Conservation (phyloP, 2,329 filamentous ascomycete genomes). For the Juglanconis juglandina region DNA sequence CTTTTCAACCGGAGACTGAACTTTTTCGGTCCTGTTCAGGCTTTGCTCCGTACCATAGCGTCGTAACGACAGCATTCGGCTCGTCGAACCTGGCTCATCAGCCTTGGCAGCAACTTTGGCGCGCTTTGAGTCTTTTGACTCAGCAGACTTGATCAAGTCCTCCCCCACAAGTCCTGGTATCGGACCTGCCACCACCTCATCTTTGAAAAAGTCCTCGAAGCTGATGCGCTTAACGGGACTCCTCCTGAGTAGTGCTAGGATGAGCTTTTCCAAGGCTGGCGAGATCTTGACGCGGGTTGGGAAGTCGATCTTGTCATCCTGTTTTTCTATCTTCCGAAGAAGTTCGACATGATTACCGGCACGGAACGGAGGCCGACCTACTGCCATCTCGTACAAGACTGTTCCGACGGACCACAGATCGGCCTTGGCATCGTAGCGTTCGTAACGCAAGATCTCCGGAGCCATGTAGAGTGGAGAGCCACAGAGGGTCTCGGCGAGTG, state of each 20-base stretch:
- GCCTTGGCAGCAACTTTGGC: slow-evolving; percentile 27
- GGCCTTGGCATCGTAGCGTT: slow-evolving; percentile 95
- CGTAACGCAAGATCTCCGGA: slow-evolving; percentile 92
- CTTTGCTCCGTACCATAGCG: slow-evolving; percentile 39
- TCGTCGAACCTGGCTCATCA: slow-evolving; percentile 28
- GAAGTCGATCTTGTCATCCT: slow-evolving; percentile 82
- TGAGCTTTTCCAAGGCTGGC: slow-evolving; percentile 73
- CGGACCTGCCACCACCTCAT: slow-evolving; percentile 66
- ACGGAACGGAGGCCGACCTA: slow-evolving; percentile 83
- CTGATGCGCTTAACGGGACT: slow-evolving; percentile 80
- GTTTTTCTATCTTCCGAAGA: slow-evolving; percentile 83
- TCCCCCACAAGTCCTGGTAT: slow-evolving; percentile 82
- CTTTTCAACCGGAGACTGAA: slow-evolving; percentile 39
- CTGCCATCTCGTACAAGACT: slow-evolving; percentile 93
- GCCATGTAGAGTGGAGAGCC: slow-evolving; percentile 98
- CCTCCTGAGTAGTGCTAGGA: slow-evolving; percentile 77
- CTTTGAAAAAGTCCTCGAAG: slow-evolving; percentile 81
- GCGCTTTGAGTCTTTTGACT: slow-evolving; percentile 33
- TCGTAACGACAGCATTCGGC: slow-evolving; percentile 36
- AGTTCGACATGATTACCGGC: slow-evolving; percentile 94
- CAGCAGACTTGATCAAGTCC: slow-evolving; percentile 52
- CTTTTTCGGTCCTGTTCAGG: slow-evolving; percentile 30
- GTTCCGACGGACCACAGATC: slow-evolving; percentile 98
- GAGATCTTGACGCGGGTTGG: slow-evolving; percentile 69
- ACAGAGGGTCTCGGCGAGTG: slow-evolving; percentile 91